Evolutionary conservation across 495 filamentous ascomycete genomes (phyloP).

Genomic region (Neurospora hispaniola): DNA sequence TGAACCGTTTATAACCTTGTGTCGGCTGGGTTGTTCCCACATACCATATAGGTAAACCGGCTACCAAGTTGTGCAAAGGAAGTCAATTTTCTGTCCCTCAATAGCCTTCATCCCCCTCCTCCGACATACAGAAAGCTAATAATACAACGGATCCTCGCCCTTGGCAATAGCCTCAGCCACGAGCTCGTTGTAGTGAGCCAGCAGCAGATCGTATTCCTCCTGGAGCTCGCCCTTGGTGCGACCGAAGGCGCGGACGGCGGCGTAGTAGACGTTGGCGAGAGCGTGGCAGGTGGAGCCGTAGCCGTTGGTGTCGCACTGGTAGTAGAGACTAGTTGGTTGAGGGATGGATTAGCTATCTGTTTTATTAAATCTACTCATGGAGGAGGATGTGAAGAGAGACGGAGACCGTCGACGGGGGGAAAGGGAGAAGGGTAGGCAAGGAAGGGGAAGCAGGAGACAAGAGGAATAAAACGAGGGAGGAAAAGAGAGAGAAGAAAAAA

Average conservation of each 20-base stretch:
- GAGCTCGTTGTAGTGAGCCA: conserved; percentile 21
- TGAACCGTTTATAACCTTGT: no score
- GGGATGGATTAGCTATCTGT: conserved; percentile 2
- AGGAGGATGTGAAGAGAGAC: no score
- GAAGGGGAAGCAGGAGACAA: conserved; percentile 10
- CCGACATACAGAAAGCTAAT: background rate
- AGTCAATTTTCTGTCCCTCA: background rate
- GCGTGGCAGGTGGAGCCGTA: conserved; percentile 18
- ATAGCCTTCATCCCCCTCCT: no score
- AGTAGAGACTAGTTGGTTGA: conserved; percentile 17
- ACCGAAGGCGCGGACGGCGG: conserved; percentile 30
- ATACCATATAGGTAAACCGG: no score
- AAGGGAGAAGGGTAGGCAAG: no score
- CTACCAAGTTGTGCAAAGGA: no score
- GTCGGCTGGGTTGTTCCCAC: no score
- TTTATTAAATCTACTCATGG: no score
- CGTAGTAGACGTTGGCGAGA: conserved; percentile 35
- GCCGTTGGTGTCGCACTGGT: conserved; percentile 15
- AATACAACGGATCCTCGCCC: conserved; percentile 9
- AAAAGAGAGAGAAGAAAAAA: background rate
- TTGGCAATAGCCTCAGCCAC: conserved; percentile 19
- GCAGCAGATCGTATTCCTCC: conserved; percentile 21
- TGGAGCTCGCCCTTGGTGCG: conserved; percentile 21
- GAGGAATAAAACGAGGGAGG: background rate
- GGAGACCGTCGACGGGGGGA: no score